phyloP scores from a whole-genome alignment of 1,284 basidiomycete genomes.

The Pseudozyma tsukubaensis region DNA sequence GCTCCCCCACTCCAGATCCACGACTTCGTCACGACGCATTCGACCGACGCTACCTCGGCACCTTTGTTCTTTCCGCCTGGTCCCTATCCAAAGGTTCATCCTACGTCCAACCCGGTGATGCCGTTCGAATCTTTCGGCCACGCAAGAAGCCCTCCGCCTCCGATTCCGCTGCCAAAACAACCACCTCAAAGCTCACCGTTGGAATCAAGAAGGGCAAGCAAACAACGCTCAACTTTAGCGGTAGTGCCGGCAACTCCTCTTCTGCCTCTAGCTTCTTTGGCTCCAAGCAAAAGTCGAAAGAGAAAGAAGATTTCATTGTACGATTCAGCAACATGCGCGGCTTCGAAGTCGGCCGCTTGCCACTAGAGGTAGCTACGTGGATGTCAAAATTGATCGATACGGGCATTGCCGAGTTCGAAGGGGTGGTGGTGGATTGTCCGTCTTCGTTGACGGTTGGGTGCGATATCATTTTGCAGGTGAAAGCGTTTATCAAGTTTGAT shows the following conservation, averaged over 20 bases:
- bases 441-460: conserved; percentile 55
- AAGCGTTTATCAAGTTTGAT: conserved; percentile 54
- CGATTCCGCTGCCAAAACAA: conserved; percentile 11
- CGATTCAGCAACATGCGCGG: conserved; percentile 65
- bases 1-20: conserved; percentile 40
- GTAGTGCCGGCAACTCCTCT: background rate
- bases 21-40: conserved; percentile 47
- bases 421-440: conserved; percentile 63
- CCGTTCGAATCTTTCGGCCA: conserved; percentile 57
- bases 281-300: conserved; percentile 42
- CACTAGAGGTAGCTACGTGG: conserved; percentile 62
- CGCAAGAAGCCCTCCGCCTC: conserved; percentile 37
- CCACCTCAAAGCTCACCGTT: conserved; percentile 22
- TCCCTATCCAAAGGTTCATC: conserved; percentile 62
- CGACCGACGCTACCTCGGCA: conserved; percentile 58
- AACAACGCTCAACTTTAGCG: conserved; percentile 56
- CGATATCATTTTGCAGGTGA: conserved; percentile 64
- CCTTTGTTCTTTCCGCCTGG: conserved; percentile 64
- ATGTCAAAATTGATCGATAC: conserved; percentile 64
- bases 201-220: conserved; percentile 44
- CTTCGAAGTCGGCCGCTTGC: conserved; percentile 64
- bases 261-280: conserved; percentile 12
- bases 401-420: conserved; percentile 61
- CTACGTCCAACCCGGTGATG: conserved; percentile 60
- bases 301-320: conserved; percentile 63